Conservation (phyloP, 2,329 filamentous ascomycete species). For the Diplocarpon mali region DNA sequence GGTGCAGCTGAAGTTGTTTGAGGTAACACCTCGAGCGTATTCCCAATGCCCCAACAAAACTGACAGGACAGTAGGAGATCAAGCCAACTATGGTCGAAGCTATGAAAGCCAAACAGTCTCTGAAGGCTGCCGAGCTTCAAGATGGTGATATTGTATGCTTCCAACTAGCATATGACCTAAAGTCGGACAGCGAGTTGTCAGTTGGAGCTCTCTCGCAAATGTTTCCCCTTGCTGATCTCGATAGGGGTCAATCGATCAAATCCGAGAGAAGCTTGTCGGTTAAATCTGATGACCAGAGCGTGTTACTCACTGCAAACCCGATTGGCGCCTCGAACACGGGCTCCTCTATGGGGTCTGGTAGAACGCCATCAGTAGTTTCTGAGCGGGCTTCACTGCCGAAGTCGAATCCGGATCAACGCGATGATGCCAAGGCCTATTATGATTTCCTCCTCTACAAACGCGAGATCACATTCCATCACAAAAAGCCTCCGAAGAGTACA, state of each 20-base stretch:
- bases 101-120: slow-evolving; percentile 81
- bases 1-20: slow-evolving; percentile 60
- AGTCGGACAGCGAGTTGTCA: slow-evolving; percentile 18
- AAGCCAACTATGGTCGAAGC: slow-evolving; percentile 95
- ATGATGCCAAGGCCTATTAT: slow-evolving; percentile 78
- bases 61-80: slow-evolving; percentile 53
- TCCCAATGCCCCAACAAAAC: neutral
- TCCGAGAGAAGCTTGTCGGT: neutral
- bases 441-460: slow-evolving; percentile 85
- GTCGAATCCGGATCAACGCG: slow-evolving; percentile 38
- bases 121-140: slow-evolving; percentile 87
- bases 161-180: slow-evolving; percentile 41
- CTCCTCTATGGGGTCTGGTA: no score
- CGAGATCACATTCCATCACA: slow-evolving; percentile 65
- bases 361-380: neutral
- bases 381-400: neutral
- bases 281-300: neutral
- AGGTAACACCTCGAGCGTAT: slow-evolving; percentile 36
- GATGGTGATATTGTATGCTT: slow-evolving; percentile 97
- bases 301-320: no score
- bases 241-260: slow-evolving; percentile 11
- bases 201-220: slow-evolving; percentile 5
- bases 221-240: slow-evolving; percentile 13
- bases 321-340: no score
- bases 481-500: slow-evolving; percentile 40